These are phyloP conservation scores for Cucurbita moschata DNA, from an alignment of 306 rosid species.

Conservation along the genomic window DNA sequence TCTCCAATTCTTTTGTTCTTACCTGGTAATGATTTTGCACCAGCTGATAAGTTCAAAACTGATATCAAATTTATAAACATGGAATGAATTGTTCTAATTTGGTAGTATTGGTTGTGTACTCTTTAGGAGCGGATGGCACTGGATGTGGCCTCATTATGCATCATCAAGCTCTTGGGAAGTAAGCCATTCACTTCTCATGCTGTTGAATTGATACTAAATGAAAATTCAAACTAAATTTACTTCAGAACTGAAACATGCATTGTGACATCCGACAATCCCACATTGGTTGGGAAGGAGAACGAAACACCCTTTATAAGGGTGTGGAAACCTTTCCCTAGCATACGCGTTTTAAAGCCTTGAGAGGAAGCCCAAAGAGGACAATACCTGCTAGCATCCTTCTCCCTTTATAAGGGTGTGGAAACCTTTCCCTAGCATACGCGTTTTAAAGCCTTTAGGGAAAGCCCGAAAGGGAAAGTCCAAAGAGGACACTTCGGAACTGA, in stretches of 20 bases:
- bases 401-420: no score
- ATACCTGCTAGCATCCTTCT: no score
- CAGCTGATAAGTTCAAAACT: background rate
- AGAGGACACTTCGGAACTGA: no score
- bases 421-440: no score
- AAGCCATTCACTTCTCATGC: constrained; percentile 12
- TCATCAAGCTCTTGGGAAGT: constrained; percentile 91
- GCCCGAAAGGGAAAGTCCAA: no score
- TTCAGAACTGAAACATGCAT: background rate
- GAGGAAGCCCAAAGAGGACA: no score
- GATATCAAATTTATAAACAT: background rate
- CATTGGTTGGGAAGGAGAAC: no score
- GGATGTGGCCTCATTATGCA: constrained; percentile 82
- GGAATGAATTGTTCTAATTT: constrained; percentile 1
- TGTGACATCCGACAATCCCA: no score
- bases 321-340: no score
- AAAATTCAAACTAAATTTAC: background rate
- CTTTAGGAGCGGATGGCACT: constrained; percentile 73
- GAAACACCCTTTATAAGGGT: background rate
- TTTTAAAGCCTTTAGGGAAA: no score
- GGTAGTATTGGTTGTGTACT: constrained; percentile 16
- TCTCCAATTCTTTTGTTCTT: constrained; percentile 66
- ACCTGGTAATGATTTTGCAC: constrained; percentile 42
- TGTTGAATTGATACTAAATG: background rate
- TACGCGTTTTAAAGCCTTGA: no score